Base-by-base conservation (phyloP, 108 stramenopile species). In the Cyclostephanos tholiformis region DNA sequence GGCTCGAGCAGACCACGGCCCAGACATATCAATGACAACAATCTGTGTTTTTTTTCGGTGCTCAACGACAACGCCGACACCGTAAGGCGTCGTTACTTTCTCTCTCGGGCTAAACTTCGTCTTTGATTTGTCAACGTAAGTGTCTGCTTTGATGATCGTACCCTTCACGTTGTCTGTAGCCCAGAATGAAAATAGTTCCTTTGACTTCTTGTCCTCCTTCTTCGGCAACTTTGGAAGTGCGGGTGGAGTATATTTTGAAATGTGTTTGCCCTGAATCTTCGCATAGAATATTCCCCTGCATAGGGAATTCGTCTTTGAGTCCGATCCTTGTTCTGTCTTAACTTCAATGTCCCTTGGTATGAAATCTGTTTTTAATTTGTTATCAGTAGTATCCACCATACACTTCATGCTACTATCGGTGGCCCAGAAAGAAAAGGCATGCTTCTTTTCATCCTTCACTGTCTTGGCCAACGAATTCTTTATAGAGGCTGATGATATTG, bases 11-110 rank as follows among this genome's bases (percentile, higher is more conserved):
- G 70, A 70, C 91, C 90, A 93, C 43, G 70, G 50, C 25, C 87
- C 88, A 35, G 75, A 52, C 85, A 94, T 86, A 38, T 87, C 86
- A 4, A 93, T 81, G 13, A 92, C 93, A 27, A 95, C 84, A 27
- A 92, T 86, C 9, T 79, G 67, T 16, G 88, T 36, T 25, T 81
- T 61, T 59, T 67, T 59, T n/a, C 93, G 76, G 59, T 92, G 83
- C 48, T 93, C 88, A 10, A 90, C 75, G 6, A 96, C 85, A 50
- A 71, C 73, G 2, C 78, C 96, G 22, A 67, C 65, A 20, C 96
- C 96, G 69, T 89, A 96, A 13, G 91, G 92, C 35, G 96, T 94
- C 6, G 82, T 82, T 68, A 92, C 91, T 44, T 82, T 78, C 29
- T 90, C 92, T 22, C 92, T 92, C n/a, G 44, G 65, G 46, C 78